Evolutionary conservation across 805 yeast species (phyloP).

Genomic region (Myxozyma nipponensis): DNA sequence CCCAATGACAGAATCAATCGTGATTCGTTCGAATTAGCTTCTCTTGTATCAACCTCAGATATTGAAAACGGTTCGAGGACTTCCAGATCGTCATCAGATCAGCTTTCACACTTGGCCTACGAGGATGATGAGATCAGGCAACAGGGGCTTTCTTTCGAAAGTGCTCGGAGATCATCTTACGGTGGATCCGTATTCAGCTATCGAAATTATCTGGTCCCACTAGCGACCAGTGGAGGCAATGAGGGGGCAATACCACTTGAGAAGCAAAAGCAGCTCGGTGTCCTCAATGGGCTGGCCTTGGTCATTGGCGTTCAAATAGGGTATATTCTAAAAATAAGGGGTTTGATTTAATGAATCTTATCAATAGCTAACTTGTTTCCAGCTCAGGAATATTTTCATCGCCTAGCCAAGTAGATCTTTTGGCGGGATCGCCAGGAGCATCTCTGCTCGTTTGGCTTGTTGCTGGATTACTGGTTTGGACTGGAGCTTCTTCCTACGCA

Average conservation of each 20-base stretch:
- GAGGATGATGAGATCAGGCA: constrained; percentile 19
- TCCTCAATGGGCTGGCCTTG: constrained; percentile 38
- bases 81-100: constrained; percentile 20
- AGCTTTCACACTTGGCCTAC: constrained; percentile 29
- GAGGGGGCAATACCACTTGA: constrained; percentile 31
- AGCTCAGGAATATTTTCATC: constrained; percentile 43
- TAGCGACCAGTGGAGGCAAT: constrained; percentile 30
- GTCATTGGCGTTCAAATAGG: constrained; percentile 46
- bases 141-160: constrained; percentile 17
- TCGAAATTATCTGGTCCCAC: constrained; percentile 32
- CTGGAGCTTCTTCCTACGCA: constrained; percentile 44
- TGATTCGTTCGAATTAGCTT: constrained; percentile 37
- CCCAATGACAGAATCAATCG: not conserved
- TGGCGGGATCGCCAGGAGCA: constrained; percentile 40
- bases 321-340: no score
- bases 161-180: constrained; percentile 4
- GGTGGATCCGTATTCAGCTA: constrained; percentile 31
- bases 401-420: constrained; percentile 40
- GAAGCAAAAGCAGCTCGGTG: constrained; percentile 27
- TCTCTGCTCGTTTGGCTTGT: constrained; percentile 40
- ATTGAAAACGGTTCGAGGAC: constrained; percentile 8
- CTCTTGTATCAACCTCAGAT: constrained; percentile 35
- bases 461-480: constrained; percentile 43
- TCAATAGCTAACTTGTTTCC: not conserved
- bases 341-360: not conserved